Percentiles rank a stretch among this genome's conserved stretches.
These are phyloP conservation scores for Rhodotorula sp. DNA, from an alignment of 1,284 basidiomycete genomes.

Conservation along the genomic window DNA sequence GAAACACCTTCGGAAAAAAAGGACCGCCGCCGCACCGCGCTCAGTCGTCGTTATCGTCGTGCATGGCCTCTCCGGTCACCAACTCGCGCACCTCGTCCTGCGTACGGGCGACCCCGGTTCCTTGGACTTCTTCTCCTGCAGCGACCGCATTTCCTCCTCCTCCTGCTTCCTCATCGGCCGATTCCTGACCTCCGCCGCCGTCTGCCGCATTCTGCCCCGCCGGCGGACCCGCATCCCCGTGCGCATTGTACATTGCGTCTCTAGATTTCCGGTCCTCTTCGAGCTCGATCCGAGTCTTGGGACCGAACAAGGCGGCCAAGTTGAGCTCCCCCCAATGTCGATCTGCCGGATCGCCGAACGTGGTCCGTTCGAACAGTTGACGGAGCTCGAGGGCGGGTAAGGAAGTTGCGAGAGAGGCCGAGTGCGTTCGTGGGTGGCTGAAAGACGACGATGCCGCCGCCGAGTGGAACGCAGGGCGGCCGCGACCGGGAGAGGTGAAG, in stretches of 20 bases:
- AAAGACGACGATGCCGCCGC: not conserved
- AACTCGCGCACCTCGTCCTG: not conserved
- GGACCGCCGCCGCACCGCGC: not conserved
- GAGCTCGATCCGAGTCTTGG: slow-evolving; percentile 4
- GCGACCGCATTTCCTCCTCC: not conserved
- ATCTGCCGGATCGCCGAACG: slow-evolving; percentile 28
- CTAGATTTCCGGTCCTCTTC: slow-evolving; percentile 16
- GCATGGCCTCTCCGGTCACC: not conserved
- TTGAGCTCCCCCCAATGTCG: slow-evolving; percentile 31
- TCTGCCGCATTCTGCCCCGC: slow-evolving; percentile 35
- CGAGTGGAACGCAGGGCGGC: not conserved
- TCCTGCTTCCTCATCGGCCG: slow-evolving; percentile 9
- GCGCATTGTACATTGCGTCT: slow-evolving; percentile 11
- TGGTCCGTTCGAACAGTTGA: slow-evolving; percentile 21
- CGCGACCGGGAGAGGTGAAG: slow-evolving; percentile 8
- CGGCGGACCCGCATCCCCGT: slow-evolving; percentile 29
- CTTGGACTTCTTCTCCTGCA: not conserved
- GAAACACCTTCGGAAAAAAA: not conserved
- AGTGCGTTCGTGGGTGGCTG: slow-evolving; percentile 11
- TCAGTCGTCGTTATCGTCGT: not conserved
- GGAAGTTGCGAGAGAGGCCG: slow-evolving; percentile 29
- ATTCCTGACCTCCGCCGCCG: slow-evolving; percentile 19
- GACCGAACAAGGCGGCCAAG: slow-evolving; percentile 18
- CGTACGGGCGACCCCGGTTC: not conserved
- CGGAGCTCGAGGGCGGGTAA: slow-evolving; percentile 32